Conservation (phyloP, 805 yeast species). For the Yamadazyma scolyti region DNA sequence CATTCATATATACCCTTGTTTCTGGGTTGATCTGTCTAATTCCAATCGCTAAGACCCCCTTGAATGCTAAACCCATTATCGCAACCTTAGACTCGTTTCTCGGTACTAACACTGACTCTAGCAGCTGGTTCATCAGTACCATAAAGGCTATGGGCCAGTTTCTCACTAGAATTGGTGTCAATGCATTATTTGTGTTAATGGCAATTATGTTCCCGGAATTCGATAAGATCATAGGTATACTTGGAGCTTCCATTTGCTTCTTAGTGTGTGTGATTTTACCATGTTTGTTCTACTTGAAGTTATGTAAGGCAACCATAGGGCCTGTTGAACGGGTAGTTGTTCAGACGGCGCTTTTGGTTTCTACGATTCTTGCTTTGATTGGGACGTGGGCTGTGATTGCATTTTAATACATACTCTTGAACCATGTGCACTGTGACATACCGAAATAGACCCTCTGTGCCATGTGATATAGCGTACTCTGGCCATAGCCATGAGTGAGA, state of each 20-base stretch:
- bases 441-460: no score
- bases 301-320: conserved; percentile 45
- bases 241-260: conserved; percentile 81
- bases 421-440: no score
- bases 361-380: conserved; percentile 46
- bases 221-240: conserved; percentile 74
- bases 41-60: conserved; percentile 81
- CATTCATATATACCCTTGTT: conserved; percentile 45
- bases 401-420: conserved; percentile 6
- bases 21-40: conserved; percentile 73
- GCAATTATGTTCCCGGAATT: conserved; percentile 73
- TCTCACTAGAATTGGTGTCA: conserved; percentile 40
- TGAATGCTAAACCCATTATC: conserved; percentile 78
- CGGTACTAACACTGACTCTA: conserved; percentile 21
- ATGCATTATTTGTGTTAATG: conserved; percentile 51
- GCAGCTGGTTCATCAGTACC: conserved; percentile 7
- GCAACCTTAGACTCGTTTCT: conserved; percentile 62
- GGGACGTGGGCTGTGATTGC: conserved; percentile 56
- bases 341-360: conserved; percentile 39
- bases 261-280: conserved; percentile 79
- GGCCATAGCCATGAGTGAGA: no score
- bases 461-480: no score
- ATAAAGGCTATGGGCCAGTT: conserved; percentile 13
- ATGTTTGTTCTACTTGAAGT: conserved; percentile 60
- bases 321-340: conserved; percentile 37